These are phyloP conservation scores for Globisporangium spinosum DNA, from an alignment of 352 stramenopile genomes.

Conservation along the genomic window DNA sequence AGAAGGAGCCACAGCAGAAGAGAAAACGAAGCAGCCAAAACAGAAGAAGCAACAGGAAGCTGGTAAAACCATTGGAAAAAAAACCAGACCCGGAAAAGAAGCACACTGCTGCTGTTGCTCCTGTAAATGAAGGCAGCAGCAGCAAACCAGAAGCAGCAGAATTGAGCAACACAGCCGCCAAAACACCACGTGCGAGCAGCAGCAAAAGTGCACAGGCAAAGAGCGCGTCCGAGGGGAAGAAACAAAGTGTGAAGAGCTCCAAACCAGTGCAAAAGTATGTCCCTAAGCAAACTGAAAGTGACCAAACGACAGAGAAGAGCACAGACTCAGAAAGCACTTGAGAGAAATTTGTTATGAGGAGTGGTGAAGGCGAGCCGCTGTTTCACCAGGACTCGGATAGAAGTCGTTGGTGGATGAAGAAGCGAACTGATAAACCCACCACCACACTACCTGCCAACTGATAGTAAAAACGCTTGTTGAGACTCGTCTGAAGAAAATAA, in stretches of 20 bases:
- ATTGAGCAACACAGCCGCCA: no score
- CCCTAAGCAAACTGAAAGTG: background rate
- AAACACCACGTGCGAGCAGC: background rate
- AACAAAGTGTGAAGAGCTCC: background rate
- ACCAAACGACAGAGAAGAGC: background rate
- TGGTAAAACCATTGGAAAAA: no score
- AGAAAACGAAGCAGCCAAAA: no score
- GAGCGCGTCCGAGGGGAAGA: background rate
- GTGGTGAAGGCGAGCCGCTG: background rate
- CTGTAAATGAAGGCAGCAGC: no score
- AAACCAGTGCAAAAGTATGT: background rate
- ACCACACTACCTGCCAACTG: background rate
- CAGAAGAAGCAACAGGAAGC: no score
- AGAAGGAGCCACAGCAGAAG: no score
- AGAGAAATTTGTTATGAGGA: background rate
- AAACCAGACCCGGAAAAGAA: no score
- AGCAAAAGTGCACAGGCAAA: background rate
- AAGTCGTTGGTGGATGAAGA: background rate
- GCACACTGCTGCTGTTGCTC: no score
- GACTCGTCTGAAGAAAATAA: background rate
- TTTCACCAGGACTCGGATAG: background rate
- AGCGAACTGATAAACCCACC: background rate
- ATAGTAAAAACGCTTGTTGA: background rate
- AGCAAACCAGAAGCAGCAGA: no score
- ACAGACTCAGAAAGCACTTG: background rate